Evolutionary conservation across 2,329 filamentous ascomycete genomes (phyloP), one percentile per base, ranked within the genome.

Genomic region (Trichoderma oligosporum): DNA sequence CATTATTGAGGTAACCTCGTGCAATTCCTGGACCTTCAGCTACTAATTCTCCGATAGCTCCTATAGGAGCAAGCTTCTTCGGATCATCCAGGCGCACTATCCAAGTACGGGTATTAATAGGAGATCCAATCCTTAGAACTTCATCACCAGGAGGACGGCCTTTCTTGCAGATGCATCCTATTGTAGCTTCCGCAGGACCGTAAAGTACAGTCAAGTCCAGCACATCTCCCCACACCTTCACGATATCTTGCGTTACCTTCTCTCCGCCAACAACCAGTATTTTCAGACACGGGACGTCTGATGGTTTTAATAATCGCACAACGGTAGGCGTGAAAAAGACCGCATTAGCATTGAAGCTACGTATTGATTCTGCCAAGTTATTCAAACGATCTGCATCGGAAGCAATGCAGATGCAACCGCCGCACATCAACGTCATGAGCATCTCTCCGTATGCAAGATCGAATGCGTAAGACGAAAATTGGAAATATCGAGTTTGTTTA

Each of bases 1-100:
- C 54, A 9, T 31, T 53, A 29, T 41, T 52, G 31, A 62, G 45
- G 41, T 61, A 61, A 7, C 61, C 62, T 7, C 63, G 57, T 3
- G 64, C 61, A 11, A 66, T 59, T 2, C 58, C 57, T 20, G 54
- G 59, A 2, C 62, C 63, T 33, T 65, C 61, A 35, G 65, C 59
- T 4, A 65, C 22, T 2, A 65, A 52, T 31, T 66, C 64, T 6
- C 63, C 64, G 2, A 63, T 35, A 11, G 48, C 51, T 16, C 61
- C 56, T 48, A 65, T 48, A 2, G 64, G 57, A 0, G 61, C 58
- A 2, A 65, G 47, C 9, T 45, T 20, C 20, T 62, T 41, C 18
- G 48, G 38, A 8, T 62, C 55, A 8, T 60, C 44, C 3, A 62
- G 53, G 7, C 56, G 39, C 18, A 64, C 59, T 14, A 64, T 60